Evolutionary conservation across 257 asterid genomes (phyloP).

Genomic region (Scutellaria baicalensis): DNA sequence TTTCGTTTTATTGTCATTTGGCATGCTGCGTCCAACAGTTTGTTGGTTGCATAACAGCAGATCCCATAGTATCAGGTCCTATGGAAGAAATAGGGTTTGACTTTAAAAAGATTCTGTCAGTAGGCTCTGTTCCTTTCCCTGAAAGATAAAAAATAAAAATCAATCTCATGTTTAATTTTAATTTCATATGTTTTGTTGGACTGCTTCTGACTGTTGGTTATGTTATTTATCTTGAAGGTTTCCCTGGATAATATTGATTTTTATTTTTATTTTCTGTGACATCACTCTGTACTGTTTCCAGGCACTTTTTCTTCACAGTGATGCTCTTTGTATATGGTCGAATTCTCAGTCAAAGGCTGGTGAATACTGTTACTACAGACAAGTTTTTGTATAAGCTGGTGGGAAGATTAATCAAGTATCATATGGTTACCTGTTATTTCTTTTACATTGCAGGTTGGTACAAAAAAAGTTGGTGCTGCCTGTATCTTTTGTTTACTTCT

Average conservation of each 20-base stretch:
- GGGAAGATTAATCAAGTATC: constrained; percentile 75
- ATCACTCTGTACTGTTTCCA: constrained; percentile 19
- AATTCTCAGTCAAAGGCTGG: constrained; percentile 83
- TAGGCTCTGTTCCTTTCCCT: not conserved
- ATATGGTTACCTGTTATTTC: constrained; percentile 92
- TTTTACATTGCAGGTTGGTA: constrained; percentile 76
- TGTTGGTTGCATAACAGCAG: constrained; percentile 1
- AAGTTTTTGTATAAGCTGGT: constrained; percentile 73
- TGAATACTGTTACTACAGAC: constrained; percentile 72
- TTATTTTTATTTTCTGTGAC: not conserved
- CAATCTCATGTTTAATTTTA: not conserved
- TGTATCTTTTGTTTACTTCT: not conserved
- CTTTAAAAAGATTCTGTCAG: not conserved
- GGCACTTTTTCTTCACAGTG: constrained; percentile 97
- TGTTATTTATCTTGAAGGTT: not conserved
- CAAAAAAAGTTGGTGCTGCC: not conserved
- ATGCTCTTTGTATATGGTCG: constrained; percentile 94
- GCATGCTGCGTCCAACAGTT: constrained; percentile 6
- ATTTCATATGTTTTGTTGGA: not conserved
- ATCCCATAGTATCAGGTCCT: not conserved
- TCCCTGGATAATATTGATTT: not conserved
- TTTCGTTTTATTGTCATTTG: not conserved
- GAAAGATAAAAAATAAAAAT: not conserved
- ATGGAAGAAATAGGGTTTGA: not conserved
- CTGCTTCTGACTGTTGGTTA: constrained; percentile 1